Conservation (phyloP, 345 rosid genomes). For the Syzygium aqueum region DNA sequence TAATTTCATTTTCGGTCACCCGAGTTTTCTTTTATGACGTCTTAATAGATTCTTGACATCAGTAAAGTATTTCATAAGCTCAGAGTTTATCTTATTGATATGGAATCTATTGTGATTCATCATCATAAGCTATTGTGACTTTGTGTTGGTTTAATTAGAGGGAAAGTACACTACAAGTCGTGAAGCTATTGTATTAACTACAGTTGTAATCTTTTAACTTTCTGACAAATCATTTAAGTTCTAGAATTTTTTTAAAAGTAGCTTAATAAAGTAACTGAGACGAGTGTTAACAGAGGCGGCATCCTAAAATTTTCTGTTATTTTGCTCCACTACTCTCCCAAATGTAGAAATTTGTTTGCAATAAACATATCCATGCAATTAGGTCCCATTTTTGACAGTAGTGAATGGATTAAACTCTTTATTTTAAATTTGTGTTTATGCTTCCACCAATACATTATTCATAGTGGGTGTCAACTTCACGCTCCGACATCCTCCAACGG, state of each 20-base stretch:
- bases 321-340: background rate
- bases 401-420: background rate
- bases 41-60: background rate
- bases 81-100: background rate
- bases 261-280: background rate
- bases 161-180: background rate
- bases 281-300: background rate
- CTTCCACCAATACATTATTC: background rate
- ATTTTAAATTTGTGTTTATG: background rate
- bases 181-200: background rate
- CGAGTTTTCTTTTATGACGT: background rate
- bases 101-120: background rate
- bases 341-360: background rate
- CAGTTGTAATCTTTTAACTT: background rate
- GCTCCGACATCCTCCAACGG: accelerated
- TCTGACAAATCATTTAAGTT: background rate
- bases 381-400: background rate
- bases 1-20: background rate
- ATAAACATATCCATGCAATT: background rate
- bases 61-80: background rate
- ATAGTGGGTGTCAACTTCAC: background rate
- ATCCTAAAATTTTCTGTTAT: background rate
- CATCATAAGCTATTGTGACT: background rate
- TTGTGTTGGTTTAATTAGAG: background rate
- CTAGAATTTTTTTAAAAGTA: background rate